Evolutionary conservation across 2,329 filamentous ascomycete genomes (phyloP).

Genomic region (Ploettnerulaceae sp.): DNA sequence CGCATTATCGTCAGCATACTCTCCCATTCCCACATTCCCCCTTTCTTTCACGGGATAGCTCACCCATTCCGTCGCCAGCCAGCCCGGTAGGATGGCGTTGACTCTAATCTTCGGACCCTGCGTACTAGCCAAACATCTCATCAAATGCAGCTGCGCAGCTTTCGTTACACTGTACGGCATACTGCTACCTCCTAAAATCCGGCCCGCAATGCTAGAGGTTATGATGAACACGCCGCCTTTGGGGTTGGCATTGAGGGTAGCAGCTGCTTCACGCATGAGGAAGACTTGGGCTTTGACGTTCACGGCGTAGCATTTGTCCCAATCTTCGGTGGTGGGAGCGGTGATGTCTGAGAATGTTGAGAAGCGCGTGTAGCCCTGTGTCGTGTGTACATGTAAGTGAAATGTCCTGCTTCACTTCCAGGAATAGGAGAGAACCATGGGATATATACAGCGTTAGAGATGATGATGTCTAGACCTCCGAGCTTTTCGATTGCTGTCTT

Average conservation of each 20-base stretch:
- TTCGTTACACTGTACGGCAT: conserved; percentile 36
- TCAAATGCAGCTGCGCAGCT: conserved; percentile 55
- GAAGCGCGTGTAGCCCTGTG: conserved; percentile 11
- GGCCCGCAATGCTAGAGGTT: conserved; percentile 56
- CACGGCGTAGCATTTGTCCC: conserved; percentile 48
- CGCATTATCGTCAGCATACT: too few relatives aligned
- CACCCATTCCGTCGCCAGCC: conserved; percentile 62
- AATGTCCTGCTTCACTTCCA: too few relatives aligned
- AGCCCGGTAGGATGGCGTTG: conserved; percentile 60
- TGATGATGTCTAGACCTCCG: conserved; percentile 58
- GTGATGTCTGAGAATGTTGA: conserved; percentile 24
- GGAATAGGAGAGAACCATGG: too few relatives aligned
- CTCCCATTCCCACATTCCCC: neutral
- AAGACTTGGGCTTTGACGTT: conserved; percentile 54
- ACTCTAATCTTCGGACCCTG: conserved; percentile 58
- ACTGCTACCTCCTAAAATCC: conserved; percentile 21
- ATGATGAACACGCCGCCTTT: conserved; percentile 61
- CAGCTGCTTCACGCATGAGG: conserved; percentile 51
- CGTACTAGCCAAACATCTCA: conserved; percentile 58
- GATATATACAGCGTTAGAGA: conserved; percentile 40
- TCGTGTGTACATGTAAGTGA: too few relatives aligned
- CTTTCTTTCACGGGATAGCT: neutral
- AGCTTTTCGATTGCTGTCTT: conserved; percentile 49
- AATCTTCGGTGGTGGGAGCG: conserved; percentile 24
- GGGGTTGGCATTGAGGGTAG: conserved; percentile 55